These are phyloP conservation scores for Stenocarpella maydis DNA, from an alignment of 2,329 filamentous ascomycete species.

Conservation along the genomic window DNA sequence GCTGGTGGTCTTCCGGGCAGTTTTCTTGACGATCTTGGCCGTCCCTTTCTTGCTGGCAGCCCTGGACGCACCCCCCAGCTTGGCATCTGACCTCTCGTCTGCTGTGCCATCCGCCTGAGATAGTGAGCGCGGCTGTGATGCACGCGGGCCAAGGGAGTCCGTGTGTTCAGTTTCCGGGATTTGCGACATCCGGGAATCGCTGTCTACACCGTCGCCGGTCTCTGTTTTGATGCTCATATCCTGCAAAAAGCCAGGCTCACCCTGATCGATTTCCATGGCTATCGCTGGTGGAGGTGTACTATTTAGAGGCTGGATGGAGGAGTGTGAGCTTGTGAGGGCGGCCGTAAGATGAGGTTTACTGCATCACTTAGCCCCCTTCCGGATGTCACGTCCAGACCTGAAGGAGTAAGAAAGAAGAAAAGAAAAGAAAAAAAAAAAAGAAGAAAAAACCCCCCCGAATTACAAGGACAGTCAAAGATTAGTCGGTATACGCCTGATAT, in stretches of 20 bases:
- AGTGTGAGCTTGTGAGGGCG: conserved; percentile 32
- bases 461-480: neutral
- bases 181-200: conserved; percentile 30
- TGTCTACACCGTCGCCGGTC: conserved; percentile 29
- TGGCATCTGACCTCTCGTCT: conserved; percentile 1
- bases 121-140: conserved; percentile 26
- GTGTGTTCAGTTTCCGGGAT: conserved; percentile 31
- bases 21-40: conserved; percentile 49
- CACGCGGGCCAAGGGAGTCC: conserved; percentile 17
- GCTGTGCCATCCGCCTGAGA: conserved; percentile 16
- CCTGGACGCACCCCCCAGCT: conserved; percentile 13
- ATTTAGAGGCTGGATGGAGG: conserved; percentile 25
- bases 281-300: neutral
- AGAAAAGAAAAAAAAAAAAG: no score
- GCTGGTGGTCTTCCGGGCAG: conserved; percentile 25
- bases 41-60: conserved; percentile 46
- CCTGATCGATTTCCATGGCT: conserved; percentile 30
- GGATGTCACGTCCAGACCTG: neutral
- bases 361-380: neutral
- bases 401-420: no score
- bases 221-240: conserved; percentile 31
- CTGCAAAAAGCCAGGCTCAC: neutral
- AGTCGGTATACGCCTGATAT: neutral
- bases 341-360: conserved; percentile 15
- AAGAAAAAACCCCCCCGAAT: neutral